Conservation (phyloP, 441 rosid genomes). For the Francoa sonchifolia region DNA sequence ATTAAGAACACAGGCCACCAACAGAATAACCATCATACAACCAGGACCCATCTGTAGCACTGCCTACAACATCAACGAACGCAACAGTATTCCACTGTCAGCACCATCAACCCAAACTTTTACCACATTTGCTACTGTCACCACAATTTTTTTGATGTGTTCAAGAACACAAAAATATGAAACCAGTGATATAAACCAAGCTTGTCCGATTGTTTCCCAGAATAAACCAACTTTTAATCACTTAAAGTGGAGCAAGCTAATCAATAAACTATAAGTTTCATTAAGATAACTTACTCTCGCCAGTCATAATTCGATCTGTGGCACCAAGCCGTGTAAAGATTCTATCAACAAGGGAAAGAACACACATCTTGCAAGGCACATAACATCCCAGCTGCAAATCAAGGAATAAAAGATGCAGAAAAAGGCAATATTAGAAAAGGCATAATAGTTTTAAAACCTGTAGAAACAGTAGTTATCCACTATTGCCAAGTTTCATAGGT, state of each 20-base stretch:
- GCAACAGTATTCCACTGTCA: no score
- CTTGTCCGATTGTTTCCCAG: neutral
- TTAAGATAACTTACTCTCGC: conserved; percentile 61
- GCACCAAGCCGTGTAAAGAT: conserved; percentile 96
- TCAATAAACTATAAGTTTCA: conserved; percentile 3
- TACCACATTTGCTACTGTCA: no score
- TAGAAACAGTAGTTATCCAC: conserved; percentile 1
- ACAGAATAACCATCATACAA: no score
- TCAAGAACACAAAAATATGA: no score
- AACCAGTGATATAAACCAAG: conserved; percentile 5
- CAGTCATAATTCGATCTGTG: conserved; percentile 88
- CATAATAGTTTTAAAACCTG: neutral
- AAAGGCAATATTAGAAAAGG: neutral
- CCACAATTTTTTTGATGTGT: no score
- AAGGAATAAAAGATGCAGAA: conserved; percentile 2
- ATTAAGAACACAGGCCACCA: no score
- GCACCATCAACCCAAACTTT: no score
- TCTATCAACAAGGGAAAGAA: conserved; percentile 63
- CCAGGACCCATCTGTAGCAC: no score
- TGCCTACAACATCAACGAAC: no score
- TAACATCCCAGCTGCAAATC: conserved; percentile 78
- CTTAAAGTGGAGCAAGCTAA: neutral
- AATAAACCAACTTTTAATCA: no score
- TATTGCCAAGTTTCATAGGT: conserved; percentile 1
- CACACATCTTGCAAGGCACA: conserved; percentile 62